These are phyloP conservation scores for Lumnitzera racemosa DNA, from an alignment of 345 rosid genomes.

Conservation along the genomic window DNA sequence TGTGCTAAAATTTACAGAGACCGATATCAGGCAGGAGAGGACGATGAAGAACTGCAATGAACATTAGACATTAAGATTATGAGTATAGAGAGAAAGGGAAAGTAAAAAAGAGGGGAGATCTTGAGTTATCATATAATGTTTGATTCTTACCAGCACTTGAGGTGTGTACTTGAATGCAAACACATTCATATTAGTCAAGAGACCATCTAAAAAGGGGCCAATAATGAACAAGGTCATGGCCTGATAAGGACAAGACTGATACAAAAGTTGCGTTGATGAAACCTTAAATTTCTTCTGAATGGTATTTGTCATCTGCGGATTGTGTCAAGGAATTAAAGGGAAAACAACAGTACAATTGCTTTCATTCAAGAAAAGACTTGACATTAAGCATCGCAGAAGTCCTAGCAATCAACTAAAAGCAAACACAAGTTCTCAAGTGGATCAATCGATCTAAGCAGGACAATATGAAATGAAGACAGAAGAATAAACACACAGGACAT, in stretches of 20 bases:
- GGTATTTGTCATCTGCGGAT: slow-evolving; percentile 91
- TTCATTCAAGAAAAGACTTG: too few relatives aligned
- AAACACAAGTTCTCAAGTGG: neutral
- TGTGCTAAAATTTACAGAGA: slow-evolving; percentile 98
- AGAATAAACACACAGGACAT: slow-evolving; percentile 11
- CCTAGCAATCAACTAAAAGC: neutral
- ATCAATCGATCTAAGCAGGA: neutral
- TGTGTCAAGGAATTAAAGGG: slow-evolving; percentile 39
- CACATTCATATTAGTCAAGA: slow-evolving; percentile 83
- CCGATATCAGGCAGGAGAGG: slow-evolving; percentile 95
- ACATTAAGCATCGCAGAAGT: neutral
- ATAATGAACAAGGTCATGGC: slow-evolving; percentile 80
- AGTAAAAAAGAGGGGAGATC: slow-evolving; percentile 3
- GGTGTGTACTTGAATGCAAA: slow-evolving; percentile 97
- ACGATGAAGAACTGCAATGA: slow-evolving; percentile 96
- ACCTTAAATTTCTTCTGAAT: slow-evolving; percentile 99
- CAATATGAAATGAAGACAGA: neutral
- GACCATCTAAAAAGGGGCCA: slow-evolving; percentile 97
- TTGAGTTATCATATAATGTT: neutral
- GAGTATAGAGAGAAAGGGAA: slow-evolving; percentile 6
- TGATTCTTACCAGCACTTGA: slow-evolving; percentile 80
- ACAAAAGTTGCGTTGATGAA: slow-evolving; percentile 96
- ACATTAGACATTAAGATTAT: slow-evolving; percentile 9
- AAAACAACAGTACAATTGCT: neutral
- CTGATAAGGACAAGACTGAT: slow-evolving; percentile 99